Percentiles rank a stretch among this genome's conserved stretches.
phyloP scores from a whole-genome alignment of 2,329 filamentous ascomycete species.

The Aspergillus tamarii region DNA sequence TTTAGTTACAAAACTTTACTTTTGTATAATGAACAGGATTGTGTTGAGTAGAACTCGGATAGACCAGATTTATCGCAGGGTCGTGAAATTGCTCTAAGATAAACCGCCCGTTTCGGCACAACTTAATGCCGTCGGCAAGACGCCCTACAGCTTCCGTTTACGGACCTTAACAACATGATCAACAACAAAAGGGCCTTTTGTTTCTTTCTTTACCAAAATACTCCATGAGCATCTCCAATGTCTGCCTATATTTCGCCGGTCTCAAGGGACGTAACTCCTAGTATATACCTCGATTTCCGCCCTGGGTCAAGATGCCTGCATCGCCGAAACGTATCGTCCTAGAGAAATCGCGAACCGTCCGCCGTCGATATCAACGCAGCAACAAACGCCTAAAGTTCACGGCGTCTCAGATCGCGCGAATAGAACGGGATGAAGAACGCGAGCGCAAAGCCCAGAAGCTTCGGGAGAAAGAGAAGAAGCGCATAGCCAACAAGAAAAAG shows the following conservation, averaged over 20 bases:
- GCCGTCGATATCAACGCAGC: constrained; percentile 43
- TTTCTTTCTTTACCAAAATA: not conserved
- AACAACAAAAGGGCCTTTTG: not conserved
- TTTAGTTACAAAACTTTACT: not conserved
- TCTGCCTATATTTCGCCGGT: constrained; percentile 1
- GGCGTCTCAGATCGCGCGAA: constrained; percentile 38
- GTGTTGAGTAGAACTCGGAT: not conserved
- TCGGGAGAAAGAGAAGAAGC: constrained; percentile 38
- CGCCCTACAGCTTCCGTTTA: constrained; percentile 6
- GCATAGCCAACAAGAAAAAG: constrained; percentile 39
- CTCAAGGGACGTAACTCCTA: not conserved
- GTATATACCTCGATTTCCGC: not conserved
- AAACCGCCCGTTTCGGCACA: constrained; percentile 28
- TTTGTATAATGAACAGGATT: not conserved
- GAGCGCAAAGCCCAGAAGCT: constrained; percentile 44
- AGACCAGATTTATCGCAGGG: not conserved
- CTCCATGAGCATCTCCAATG: constrained; percentile 7
- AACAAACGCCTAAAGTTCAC: constrained; percentile 41
- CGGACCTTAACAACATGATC: not conserved
- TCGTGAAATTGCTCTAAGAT: not conserved
- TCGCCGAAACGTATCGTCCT: constrained; percentile 37
- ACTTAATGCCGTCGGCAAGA: constrained; percentile 32
- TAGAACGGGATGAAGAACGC: constrained; percentile 47
- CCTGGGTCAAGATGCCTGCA: constrained; percentile 31
- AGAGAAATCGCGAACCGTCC: constrained; percentile 44